These are phyloP conservation scores for Prunus yedoensis DNA, from an alignment of 331 rosid species.

Conservation along the genomic window DNA sequence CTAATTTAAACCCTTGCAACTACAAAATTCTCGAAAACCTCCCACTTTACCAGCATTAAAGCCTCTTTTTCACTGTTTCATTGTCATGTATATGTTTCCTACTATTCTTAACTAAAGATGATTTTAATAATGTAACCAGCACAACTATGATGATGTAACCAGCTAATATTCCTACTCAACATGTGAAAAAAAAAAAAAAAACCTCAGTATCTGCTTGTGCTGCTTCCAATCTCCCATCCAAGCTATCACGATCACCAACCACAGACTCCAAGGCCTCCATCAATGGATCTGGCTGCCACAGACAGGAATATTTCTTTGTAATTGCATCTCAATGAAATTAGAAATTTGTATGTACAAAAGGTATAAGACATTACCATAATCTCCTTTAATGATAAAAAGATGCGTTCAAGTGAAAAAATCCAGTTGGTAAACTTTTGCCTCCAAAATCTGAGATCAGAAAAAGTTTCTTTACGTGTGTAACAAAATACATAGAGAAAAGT, in stretches of 20 bases:
- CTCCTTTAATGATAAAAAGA: conserved; percentile 79
- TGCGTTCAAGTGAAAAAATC: conserved; percentile 71
- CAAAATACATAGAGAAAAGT: conserved; percentile 26
- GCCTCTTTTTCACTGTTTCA: background rate
- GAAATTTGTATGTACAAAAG: background rate
- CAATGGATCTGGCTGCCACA: conserved; percentile 90
- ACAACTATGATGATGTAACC: background rate
- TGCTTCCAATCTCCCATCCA: conserved; percentile 69
- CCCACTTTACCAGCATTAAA: background rate
- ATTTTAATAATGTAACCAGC: background rate
- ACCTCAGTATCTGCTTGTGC: conserved; percentile 75
- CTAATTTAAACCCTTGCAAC: background rate
- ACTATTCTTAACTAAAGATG: background rate
- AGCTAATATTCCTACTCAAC: background rate
- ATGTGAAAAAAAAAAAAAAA: conserved; percentile 12
- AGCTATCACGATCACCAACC: conserved; percentile 55
- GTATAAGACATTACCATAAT: conserved; percentile 46
- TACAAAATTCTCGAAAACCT: background rate
- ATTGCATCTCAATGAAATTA: conserved; percentile 12
- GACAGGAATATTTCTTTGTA: conserved; percentile 20
- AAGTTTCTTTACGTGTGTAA: background rate
- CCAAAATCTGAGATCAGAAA: conserved; percentile 63
- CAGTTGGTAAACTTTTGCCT: conserved; percentile 89
- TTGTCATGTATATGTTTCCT: background rate
- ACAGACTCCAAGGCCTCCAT: conserved; percentile 74